Evolutionary conservation across 225 moss, liverwort and hornwort genomes (phyloP), one percentile per base, ranked within the genome.

Genomic region (Ulota crispa): DNA sequence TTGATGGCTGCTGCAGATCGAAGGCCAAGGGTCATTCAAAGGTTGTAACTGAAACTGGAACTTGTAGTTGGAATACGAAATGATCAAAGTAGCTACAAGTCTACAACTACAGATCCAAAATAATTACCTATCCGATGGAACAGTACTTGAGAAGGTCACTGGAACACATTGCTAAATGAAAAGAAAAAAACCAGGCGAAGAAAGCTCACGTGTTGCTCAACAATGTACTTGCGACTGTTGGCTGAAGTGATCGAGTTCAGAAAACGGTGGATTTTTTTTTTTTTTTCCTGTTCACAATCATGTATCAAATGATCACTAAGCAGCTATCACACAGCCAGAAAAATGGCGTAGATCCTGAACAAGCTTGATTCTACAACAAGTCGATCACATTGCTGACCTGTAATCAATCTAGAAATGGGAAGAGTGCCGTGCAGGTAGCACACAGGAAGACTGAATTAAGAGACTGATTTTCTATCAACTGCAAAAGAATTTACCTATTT

Each of bases 181-280:
- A 9, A 19, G 9, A 20, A 60, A 34, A 47, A 11, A 47, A 3
- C 10, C 3, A 18, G 27, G 50, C 20, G 36, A 39, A 36, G 10
- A 21, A 1, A 26, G 63, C 80, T 80, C 80, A 80, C 80, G 27
- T 53, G 72, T 14, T 63, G 53, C 64, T 28, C n/a, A 63, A 14
- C 3, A 24, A 42, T 42, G 41, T 50, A 18, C 13, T 39, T 39
- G 39, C 9, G n/a, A n/a, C n/a, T n/a, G n/a, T n/a, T n/a, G n/a
- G n/a, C n/a, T n/a, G n/a, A n/a, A n/a, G n/a, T n/a, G n/a, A n/a
- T n/a, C n/a, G n/a, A n/a, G n/a, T n/a, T n/a, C n/a, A n/a, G n/a
- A n/a, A n/a, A n/a, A n/a, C n/a, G n/a, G n/a, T n/a, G n/a, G n/a
- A n/a, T n/a, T 2, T 60, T 26, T 60, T 8, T 16, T 7, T 10